Evolutionary conservation across 2,329 filamentous ascomycete genomes (phyloP).

Genomic region (Colletotrichum incanum): DNA sequence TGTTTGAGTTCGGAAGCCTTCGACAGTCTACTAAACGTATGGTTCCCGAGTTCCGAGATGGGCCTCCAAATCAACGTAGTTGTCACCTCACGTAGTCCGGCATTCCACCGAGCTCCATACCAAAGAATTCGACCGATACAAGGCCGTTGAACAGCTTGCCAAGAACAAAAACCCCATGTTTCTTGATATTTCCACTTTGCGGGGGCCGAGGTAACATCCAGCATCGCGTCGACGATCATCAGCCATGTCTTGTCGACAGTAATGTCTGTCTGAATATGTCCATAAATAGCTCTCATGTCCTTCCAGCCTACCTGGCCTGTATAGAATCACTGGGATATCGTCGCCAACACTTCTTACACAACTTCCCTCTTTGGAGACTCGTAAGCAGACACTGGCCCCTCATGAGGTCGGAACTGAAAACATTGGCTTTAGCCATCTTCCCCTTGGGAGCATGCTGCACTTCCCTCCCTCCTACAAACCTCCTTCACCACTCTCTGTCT

Average conservation of each 20-base stretch:
- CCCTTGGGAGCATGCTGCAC: constrained; percentile 6
- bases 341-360: rapidly evolving
- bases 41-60: not conserved
- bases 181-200: not conserved
- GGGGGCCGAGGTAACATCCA: not conserved
- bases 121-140: constrained; percentile 23
- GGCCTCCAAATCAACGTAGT: not conserved
- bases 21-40: no score
- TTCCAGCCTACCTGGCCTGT: not conserved
- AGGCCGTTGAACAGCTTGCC: constrained; percentile 30
- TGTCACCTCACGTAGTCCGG: not conserved
- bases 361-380: no score
- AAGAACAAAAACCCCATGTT: constrained; percentile 5
- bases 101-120: not conserved
- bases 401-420: constrained; percentile 23
- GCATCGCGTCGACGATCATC: not conserved
- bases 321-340: rapidly evolving
- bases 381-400: not conserved
- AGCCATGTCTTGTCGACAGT: not conserved
- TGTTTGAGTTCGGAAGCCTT: not conserved
- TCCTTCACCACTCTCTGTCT: not conserved
- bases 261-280: not conserved
- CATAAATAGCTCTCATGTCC: constrained; percentile 20
- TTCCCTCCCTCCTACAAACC: not conserved
- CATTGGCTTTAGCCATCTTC: constrained; percentile 18